Percentiles rank a stretch among this genome's conserved stretches.
phyloP scores from a whole-genome alignment of 2,329 filamentous ascomycete genomes.

The Calonectria pseudoturangicola region DNA sequence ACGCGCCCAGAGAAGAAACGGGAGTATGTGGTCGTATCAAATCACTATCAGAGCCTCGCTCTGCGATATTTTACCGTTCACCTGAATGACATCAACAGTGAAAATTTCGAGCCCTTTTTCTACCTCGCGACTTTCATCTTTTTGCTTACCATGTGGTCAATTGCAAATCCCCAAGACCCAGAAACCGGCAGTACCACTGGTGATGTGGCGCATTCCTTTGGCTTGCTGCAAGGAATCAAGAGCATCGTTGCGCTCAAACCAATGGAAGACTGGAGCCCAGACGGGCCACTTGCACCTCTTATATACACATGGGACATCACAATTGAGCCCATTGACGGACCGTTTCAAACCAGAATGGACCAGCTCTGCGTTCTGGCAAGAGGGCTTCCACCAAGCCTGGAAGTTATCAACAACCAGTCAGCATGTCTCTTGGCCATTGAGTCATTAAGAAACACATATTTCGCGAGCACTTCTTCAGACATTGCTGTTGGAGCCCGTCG shows the following conservation, averaged over 20 bases:
- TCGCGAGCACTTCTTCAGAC: no score
- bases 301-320: background rate
- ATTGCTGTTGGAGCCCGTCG: slow-evolving; percentile 1
- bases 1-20: slow-evolving; percentile 31
- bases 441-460: slow-evolving; percentile 35
- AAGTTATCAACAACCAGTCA: slow-evolving; percentile 41
- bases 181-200: background rate
- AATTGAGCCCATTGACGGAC: background rate
- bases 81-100: slow-evolving; percentile 32
- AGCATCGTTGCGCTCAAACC: slow-evolving; percentile 39
- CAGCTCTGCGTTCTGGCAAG: slow-evolving; percentile 31
- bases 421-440: slow-evolving; percentile 40
- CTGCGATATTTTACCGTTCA: slow-evolving; percentile 30
- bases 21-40: slow-evolving; percentile 39
- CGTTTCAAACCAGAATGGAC: slow-evolving; percentile 42
- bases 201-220: slow-evolving; percentile 40
- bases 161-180: no score
- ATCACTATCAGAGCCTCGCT: slow-evolving; percentile 42
- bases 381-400: slow-evolving; percentile 32
- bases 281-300: slow-evolving; percentile 37
- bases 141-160: slow-evolving; percentile 37
- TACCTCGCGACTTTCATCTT: slow-evolving; percentile 44
- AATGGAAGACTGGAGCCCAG: slow-evolving; percentile 31
- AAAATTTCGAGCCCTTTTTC: slow-evolving; percentile 43
- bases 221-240: slow-evolving; percentile 40